phyloP scores from a whole-genome alignment of 768 basidiomycete genomes.

The Suillus paluster region DNA sequence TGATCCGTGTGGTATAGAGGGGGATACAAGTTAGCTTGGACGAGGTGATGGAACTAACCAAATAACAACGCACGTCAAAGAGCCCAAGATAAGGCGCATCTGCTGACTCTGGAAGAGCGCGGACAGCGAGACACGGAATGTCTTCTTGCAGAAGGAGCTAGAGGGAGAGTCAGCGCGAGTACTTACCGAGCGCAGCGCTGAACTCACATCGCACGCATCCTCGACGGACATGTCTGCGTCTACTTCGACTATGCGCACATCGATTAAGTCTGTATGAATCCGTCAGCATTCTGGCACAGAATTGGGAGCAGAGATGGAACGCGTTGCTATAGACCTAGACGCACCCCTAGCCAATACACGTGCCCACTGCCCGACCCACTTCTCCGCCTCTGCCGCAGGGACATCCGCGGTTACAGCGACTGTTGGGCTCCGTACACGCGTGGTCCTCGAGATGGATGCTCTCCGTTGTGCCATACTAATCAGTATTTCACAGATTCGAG shows the following conservation, averaged over 20 bases:
- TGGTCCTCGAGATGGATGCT: slow-evolving; percentile 21
- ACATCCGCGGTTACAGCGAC: slow-evolving; percentile 20
- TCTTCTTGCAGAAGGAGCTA: slow-evolving; percentile 68
- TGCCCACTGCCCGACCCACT: slow-evolving; percentile 66
- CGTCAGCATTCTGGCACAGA: neutral
- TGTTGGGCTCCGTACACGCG: slow-evolving; percentile 16
- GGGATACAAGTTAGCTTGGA: neutral
- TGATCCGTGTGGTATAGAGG: neutral
- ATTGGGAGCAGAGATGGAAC: neutral
- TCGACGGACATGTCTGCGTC: slow-evolving; percentile 78
- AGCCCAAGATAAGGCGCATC: slow-evolving; percentile 53
- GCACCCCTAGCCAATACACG: slow-evolving; percentile 60
- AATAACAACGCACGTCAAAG: slow-evolving; percentile 68
- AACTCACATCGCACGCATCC: slow-evolving; percentile 76
- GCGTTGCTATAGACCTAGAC: slow-evolving; percentile 13
- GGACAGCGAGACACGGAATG: slow-evolving; percentile 68
- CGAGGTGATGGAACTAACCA: neutral
- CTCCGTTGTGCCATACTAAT: slow-evolving; percentile 19
- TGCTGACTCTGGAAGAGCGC: slow-evolving; percentile 31
- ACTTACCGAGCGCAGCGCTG: neutral
- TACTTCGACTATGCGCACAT: slow-evolving; percentile 66
- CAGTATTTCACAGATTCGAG: neutral
- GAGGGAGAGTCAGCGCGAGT: slow-evolving; percentile 1
- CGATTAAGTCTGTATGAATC: slow-evolving; percentile 61
- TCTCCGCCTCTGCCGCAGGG: slow-evolving; percentile 40